phyloP scores from a whole-genome alignment of 2,329 filamentous ascomycete species.

The Neopestalotiopsis sp. region DNA sequence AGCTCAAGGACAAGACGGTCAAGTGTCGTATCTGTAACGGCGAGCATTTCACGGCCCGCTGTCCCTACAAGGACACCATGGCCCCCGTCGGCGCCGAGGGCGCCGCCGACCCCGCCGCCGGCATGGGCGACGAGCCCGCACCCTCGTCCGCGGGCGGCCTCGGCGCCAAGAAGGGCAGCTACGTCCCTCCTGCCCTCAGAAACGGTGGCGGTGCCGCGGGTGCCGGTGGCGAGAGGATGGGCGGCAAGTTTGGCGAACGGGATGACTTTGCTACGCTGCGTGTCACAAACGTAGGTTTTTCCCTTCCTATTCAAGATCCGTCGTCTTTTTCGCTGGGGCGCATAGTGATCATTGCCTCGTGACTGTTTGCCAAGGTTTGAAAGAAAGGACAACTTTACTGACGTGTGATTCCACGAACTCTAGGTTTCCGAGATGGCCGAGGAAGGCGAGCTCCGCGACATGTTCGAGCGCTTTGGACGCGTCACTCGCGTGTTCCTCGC shows the following conservation, averaged over 20 bases:
- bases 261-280: conserved; percentile 96
- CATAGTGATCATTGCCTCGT: too few relatives aligned
- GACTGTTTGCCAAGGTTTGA: neutral
- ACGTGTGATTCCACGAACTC: conserved; percentile 19
- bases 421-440: conserved; percentile 97
- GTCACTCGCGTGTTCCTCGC: conserved; percentile 97
- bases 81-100: conserved; percentile 75
- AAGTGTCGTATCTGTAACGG: conserved; percentile 99
- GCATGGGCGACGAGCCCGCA: conserved; percentile 54
- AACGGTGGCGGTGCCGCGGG: conserved; percentile 65
- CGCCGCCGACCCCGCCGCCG: conserved; percentile 60
- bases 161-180: conserved; percentile 77
- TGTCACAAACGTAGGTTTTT: conserved; percentile 87
- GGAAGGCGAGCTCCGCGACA: conserved; percentile 91
- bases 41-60: conserved; percentile 98
- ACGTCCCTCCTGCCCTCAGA: conserved; percentile 92
- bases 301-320: neutral
- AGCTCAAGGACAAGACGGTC: conserved; percentile 98
- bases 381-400: neutral
- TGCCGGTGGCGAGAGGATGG: conserved; percentile 82
- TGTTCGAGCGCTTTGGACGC: conserved; percentile 97
- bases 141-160: conserved; percentile 50
- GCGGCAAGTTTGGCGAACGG: conserved; percentile 87
- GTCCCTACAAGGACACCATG: conserved; percentile 99
- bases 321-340: too few relatives aligned